Base-by-base conservation (phyloP, 1,284 basidiomycete species). In the Ceratobasidium sp. region DNA sequence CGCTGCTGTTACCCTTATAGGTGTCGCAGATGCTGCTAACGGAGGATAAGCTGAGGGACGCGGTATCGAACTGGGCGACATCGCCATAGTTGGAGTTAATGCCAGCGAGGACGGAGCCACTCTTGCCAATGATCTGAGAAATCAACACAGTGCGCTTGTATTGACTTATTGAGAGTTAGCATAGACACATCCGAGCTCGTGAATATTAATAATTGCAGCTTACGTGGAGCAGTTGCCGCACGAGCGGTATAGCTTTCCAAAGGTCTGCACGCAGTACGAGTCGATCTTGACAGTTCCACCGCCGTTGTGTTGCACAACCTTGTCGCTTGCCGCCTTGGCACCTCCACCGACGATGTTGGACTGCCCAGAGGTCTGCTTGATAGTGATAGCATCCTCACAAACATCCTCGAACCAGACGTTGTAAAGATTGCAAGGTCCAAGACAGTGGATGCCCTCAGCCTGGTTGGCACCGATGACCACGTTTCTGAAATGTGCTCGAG, bases 391-490 rank as follows among this genome's bases (percentile, higher is more conserved):
- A 52, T 79, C 79, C 64, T 79, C 75, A 33, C 65, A 73, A 4
- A 77, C 74, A 62, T 71, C 78, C 44, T 77, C 56, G 20, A 62
- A 80, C 71, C 61, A 79, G 38, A 54, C 85, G 65, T 86, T 84
- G 76, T 85, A 83, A 77, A 54, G 84, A 4, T 62, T 86, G 82
- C 85, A 86, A 57, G 84, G n/a, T n/a, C n/a, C n/a, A n/a, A n/a
- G n/a, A n/a, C n/a, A n/a, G n/a, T n/a, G 84, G 84, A 85, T 85
- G 70, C 86, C 86, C 77, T 87, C 86, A 59, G 85, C 82, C 76
- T 86, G 86, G 80, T 86, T 84, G 38, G 84, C 82, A 17, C 86
- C 86, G 74, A 87, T 87, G 56, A 85, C 82, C 52, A 86, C 85
- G 44, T 83, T 84, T 70, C 84, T 86, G 62, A 5, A 15, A 26